Conservation (phyloP, 192 early-diverging fungal species). For the Piromyces finnis region DNA sequence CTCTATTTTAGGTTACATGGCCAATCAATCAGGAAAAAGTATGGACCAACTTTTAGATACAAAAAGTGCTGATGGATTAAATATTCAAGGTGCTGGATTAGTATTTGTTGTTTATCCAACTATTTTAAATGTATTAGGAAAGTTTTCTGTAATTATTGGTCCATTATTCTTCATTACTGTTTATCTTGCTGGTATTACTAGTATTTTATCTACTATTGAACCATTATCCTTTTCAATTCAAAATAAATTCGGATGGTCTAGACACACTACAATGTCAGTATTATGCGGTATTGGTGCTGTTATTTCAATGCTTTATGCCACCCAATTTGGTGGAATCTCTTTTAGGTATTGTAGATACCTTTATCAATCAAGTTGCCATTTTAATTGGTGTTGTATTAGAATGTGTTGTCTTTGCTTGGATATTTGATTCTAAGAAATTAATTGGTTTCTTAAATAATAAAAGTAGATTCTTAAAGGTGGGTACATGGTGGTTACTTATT, state of each 20-base stretch:
- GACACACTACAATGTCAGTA: too few species aligned
- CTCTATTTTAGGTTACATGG: neutral
- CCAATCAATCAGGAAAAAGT: too few species aligned
- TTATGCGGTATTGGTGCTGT: neutral
- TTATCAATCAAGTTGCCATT: neutral
- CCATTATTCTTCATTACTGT: neutral
- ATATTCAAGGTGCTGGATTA: neutral
- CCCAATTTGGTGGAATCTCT: neutral
- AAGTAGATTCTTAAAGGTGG: neutral
- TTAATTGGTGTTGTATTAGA: neutral
- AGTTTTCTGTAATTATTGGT: neutral
- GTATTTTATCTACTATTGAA: neutral
- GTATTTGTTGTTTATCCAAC: neutral
- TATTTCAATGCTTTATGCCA: neutral
- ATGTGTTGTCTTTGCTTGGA: neutral
- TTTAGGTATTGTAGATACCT: neutral
- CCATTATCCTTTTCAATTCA: neutral
- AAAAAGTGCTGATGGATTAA: neutral
- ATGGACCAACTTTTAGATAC: too few species aligned
- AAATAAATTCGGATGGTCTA: too few species aligned
- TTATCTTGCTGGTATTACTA: neutral
- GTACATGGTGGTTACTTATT: neutral
- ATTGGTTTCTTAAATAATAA: neutral
- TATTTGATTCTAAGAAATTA: neutral
- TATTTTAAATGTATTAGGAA: neutral